phyloP scores from a whole-genome alignment of 2,329 filamentous ascomycete species.

The Aspergillus clavatus region DNA sequence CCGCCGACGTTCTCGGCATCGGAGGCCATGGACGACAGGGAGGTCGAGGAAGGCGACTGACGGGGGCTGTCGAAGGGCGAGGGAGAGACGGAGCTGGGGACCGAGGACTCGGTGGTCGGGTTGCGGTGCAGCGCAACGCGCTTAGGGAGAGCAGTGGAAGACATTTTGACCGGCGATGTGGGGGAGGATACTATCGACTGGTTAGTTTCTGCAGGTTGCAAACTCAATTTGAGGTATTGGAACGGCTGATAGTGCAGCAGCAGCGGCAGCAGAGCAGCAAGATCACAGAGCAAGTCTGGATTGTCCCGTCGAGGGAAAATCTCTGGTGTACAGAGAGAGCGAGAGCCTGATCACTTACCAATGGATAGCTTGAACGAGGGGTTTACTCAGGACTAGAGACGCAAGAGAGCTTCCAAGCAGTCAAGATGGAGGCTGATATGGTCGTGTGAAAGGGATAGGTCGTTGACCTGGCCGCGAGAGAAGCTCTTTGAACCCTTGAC shows the following conservation, averaged over 20 bases:
- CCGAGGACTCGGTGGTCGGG: constrained; percentile 52
- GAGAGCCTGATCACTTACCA: background rate
- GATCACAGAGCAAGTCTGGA: background rate
- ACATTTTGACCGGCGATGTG: constrained; percentile 32
- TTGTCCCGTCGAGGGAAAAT: too few species aligned
- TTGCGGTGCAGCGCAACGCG: constrained; percentile 49
- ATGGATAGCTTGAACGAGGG: constrained; percentile 1
- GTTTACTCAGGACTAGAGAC: background rate
- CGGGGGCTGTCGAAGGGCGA: constrained; percentile 58
- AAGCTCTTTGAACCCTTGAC: background rate
- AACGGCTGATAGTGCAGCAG: too few species aligned
- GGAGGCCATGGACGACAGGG: constrained; percentile 82
- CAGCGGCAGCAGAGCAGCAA: too few species aligned
- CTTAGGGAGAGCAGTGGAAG: constrained; percentile 47
- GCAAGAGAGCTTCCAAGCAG: background rate
- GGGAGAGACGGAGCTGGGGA: constrained; percentile 49
- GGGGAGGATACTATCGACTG: too few species aligned
- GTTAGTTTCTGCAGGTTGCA: too few species aligned
- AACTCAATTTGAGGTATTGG: too few species aligned
- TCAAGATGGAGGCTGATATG: background rate
- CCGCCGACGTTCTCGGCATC: constrained; percentile 49
- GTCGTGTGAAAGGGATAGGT: background rate
- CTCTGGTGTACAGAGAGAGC: too few species aligned
- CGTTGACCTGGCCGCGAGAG: background rate
- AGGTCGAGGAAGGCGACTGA: constrained; percentile 74